phyloP scores from a whole-genome alignment of 352 stramenopile species.

The Phytophthora aleatoria region DNA sequence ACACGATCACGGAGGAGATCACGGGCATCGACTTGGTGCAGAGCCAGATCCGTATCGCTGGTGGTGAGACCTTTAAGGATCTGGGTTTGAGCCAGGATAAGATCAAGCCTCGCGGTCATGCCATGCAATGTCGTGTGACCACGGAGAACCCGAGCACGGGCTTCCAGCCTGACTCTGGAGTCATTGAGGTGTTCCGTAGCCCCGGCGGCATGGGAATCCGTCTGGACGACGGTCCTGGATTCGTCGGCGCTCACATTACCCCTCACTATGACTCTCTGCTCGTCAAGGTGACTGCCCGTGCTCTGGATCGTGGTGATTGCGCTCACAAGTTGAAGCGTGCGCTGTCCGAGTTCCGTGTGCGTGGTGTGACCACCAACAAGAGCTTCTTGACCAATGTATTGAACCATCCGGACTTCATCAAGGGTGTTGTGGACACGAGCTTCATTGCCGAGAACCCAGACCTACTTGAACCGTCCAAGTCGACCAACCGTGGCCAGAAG shows the following conservation, averaged over 20 bases:
- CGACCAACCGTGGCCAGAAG: conserved; percentile 95
- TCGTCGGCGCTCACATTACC: conserved; percentile 96
- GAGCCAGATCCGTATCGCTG: conserved; percentile 95
- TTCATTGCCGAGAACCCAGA: conserved; percentile 97
- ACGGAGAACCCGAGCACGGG: conserved; percentile 95
- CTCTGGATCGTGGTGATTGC: conserved; percentile 89
- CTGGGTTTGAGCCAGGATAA: conserved; percentile 95
- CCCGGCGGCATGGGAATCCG: conserved; percentile 96
- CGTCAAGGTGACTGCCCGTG: conserved; percentile 97
- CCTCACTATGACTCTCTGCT: conserved; percentile 98
- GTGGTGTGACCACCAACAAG: conserved; percentile 96
- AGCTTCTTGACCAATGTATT: conserved; percentile 96
- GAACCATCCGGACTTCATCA: conserved; percentile 94
- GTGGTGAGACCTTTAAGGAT: conserved; percentile 91
- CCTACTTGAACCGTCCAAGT: conserved; percentile 86
- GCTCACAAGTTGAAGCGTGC: conserved; percentile 94
- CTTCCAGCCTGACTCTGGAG: conserved; percentile 96
- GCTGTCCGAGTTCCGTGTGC: conserved; percentile 96
- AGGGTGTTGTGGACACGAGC: conserved; percentile 93
- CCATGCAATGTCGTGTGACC: conserved; percentile 97
- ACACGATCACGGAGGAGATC: conserved; percentile 94
- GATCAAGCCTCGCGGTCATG: conserved; percentile 92
- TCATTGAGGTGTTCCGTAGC: conserved; percentile 96
- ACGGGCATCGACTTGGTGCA: conserved; percentile 97
- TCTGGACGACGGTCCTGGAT: conserved; percentile 95